Evolutionary conservation across 306 rosid species (phyloP).

Genomic region (Quercus parvula): DNA sequence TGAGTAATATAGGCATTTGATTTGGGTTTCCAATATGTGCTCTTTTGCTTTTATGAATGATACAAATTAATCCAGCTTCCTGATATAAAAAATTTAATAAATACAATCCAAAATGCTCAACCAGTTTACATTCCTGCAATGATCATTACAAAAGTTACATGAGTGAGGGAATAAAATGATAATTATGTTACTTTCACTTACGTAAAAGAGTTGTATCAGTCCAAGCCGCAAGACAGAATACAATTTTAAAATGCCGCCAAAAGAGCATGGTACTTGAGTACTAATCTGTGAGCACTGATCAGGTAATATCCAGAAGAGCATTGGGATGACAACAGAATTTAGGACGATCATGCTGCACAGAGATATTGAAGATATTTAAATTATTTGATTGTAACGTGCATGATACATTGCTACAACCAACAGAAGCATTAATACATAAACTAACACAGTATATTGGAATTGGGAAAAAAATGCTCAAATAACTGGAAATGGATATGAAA

Average conservation of each 20-base stretch:
- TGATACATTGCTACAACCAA: not conserved
- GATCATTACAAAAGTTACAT: not conserved
- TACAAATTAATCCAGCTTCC: not conserved
- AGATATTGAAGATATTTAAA: conserved; percentile 25
- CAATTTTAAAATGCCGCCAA: conserved; percentile 47
- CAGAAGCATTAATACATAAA: conserved; percentile 1
- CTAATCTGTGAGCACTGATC: conserved; percentile 43
- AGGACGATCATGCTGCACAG: conserved; percentile 69
- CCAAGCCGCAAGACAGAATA: conserved; percentile 64
- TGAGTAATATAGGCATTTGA: not conserved
- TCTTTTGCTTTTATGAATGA: not conserved
- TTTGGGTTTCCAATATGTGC: not conserved
- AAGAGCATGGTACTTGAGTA: conserved; percentile 46
- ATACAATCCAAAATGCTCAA: not conserved
- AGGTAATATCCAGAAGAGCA: conserved; percentile 76
- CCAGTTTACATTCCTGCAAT: not conserved
- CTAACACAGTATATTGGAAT: not conserved
- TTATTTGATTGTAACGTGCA: not conserved
- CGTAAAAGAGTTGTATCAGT: conserved; percentile 74
- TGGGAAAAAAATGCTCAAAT: not conserved
- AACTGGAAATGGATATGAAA: not conserved
- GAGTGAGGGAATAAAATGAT: not conserved
- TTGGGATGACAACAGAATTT: conserved; percentile 64
- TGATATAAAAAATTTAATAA: not conserved
- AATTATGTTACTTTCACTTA: conserved; percentile 39